Evolutionary conservation across 129 eudicot genomes (phyloP).

Genomic region (Tanacetum coccineum): DNA sequence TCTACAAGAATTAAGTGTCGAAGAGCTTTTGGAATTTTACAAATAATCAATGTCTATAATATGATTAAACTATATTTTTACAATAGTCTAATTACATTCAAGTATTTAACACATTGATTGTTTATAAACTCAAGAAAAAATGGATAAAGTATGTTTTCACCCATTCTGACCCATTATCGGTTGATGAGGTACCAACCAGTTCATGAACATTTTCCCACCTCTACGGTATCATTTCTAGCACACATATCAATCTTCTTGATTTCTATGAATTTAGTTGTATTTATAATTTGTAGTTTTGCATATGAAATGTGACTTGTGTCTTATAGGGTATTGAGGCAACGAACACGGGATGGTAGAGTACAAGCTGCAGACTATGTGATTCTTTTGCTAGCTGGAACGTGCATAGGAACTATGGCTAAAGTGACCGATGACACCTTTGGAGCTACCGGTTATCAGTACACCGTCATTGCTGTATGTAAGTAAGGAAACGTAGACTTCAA

Average conservation of each 20-base stretch:
- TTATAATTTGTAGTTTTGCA: background rate
- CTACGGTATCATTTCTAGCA: background rate
- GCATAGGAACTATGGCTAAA: slow-evolving; percentile 79
- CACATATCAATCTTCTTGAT: background rate
- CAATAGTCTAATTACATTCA: too few species aligned
- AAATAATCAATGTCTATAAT: too few species aligned
- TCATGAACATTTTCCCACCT: background rate
- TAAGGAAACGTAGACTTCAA: slow-evolving; percentile 16
- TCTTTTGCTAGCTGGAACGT: slow-evolving; percentile 82
- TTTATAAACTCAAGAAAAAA: too few species aligned
- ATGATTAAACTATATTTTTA: too few species aligned
- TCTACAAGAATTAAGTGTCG: background rate
- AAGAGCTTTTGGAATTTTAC: too few species aligned
- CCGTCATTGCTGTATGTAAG: slow-evolving; percentile 88
- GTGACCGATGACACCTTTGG: slow-evolving; percentile 74
- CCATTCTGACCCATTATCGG: too few species aligned
- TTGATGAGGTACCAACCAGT: too few species aligned
- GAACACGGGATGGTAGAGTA: slow-evolving; percentile 60
- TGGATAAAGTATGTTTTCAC: too few species aligned
- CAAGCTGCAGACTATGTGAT: slow-evolving; percentile 84
- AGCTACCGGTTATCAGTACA: slow-evolving; percentile 67
- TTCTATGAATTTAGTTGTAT: slow-evolving; percentile 7
- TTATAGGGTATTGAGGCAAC: slow-evolving; percentile 62
- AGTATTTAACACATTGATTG: too few species aligned
- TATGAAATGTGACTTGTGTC: slow-evolving; percentile 13